Conservation (phyloP, 768 basidiomycete species). For the Dacryopinax spathularia region DNA sequence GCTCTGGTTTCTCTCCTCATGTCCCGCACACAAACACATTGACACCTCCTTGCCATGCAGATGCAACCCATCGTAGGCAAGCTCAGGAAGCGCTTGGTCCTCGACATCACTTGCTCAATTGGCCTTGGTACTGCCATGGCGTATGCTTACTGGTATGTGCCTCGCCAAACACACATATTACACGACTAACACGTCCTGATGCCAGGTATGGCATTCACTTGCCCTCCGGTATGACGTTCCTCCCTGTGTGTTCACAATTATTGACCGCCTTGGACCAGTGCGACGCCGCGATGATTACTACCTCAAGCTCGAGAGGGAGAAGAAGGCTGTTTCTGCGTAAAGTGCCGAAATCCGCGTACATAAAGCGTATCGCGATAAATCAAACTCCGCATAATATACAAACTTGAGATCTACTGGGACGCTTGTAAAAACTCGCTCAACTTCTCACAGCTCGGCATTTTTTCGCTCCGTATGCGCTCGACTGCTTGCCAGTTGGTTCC, state of each 20-base stretch:
- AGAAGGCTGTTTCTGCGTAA: slow-evolving; percentile 9
- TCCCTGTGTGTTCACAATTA: not conserved
- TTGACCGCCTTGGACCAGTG: slow-evolving; percentile 33
- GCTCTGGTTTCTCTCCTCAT: not conserved
- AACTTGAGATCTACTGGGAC: slow-evolving; percentile 5
- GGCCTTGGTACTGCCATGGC: slow-evolving; percentile 63
- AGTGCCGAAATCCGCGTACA: slow-evolving; percentile 13
- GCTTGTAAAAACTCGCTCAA: slow-evolving; percentile 30
- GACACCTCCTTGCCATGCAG: too few species aligned
- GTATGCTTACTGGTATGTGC: slow-evolving; percentile 77
- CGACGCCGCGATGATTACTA: slow-evolving; percentile 75
- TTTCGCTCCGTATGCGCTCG: slow-evolving; percentile 51
- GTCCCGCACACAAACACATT: too few species aligned
- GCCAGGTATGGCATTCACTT: slow-evolving; percentile 15
- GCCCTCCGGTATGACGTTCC: slow-evolving; percentile 9
- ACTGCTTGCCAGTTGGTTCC: slow-evolving; percentile 91
- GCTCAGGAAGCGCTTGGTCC: slow-evolving; percentile 84
- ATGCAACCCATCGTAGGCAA: slow-evolving; percentile 87
- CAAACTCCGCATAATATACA: slow-evolving; percentile 3
- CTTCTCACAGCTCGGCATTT: slow-evolving; percentile 62
- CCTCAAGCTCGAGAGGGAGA: slow-evolving; percentile 54
- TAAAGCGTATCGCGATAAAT: not conserved
- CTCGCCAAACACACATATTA: not conserved
- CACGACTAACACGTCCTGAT: not conserved
- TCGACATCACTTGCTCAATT: slow-evolving; percentile 59